These are phyloP conservation scores for Oryza glaberrima DNA, from an alignment of 176 grass and related monocot genomes.

Conservation along the genomic window DNA sequence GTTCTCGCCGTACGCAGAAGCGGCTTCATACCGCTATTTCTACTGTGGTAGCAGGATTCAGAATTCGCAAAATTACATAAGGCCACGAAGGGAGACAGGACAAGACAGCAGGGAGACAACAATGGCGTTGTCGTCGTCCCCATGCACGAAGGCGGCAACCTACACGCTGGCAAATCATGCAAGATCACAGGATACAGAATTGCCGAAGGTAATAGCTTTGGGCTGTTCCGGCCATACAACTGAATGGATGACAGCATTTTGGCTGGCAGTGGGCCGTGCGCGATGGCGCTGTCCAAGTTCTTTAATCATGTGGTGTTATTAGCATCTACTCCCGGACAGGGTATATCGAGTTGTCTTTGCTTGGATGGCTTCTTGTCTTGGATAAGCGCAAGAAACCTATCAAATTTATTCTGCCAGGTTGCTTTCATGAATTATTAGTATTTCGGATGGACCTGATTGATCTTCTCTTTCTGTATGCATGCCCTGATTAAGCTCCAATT, in stretches of 20 bases:
- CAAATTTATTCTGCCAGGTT: neutral
- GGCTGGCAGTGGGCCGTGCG: constrained; percentile 17
- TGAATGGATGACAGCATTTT: neutral
- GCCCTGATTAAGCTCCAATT: neutral
- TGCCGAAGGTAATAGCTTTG: neutral
- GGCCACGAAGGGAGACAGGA: neutral
- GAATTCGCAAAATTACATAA: neutral
- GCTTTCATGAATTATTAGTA: neutral
- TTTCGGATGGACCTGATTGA: neutral
- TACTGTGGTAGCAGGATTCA: neutral
- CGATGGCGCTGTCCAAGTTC: neutral
- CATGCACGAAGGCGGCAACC: neutral
- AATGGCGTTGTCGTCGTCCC: neutral
- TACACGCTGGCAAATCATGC: constrained; percentile 28
- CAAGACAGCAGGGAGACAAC: constrained; percentile 4
- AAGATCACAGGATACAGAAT: neutral
- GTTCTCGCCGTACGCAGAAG: too few species aligned
- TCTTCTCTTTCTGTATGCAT: neutral
- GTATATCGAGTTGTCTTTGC: neutral
- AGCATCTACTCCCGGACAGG: neutral
- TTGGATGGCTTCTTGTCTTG: neutral
- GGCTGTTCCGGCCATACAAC: neutral
- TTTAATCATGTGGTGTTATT: neutral
- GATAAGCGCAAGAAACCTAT: constrained; percentile 5
- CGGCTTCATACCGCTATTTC: too few species aligned